These are phyloP conservation scores for Buddleja alternifolia DNA, from an alignment of 257 asterid species.

Conservation along the genomic window DNA sequence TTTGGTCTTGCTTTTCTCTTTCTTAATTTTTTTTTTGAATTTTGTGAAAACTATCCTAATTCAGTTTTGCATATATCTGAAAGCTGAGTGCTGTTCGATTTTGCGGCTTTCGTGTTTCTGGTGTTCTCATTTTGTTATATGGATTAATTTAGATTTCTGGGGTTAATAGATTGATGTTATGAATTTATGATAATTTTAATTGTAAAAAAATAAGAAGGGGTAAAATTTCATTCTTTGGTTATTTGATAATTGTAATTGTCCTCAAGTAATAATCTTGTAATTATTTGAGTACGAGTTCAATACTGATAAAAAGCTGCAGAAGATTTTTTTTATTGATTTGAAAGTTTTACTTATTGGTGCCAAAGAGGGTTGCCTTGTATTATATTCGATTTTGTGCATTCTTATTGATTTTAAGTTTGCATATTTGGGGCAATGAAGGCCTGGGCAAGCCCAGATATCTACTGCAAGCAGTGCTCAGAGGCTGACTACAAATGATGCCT, in stretches of 20 bases:
- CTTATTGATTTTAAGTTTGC: conserved; percentile 1
- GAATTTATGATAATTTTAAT: neutral
- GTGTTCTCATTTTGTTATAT: no score
- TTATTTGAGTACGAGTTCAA: no score
- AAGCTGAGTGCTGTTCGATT: neutral
- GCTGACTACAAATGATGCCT: conserved; percentile 65
- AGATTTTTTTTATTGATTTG: no score
- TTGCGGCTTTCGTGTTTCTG: neutral
- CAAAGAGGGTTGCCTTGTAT: no score
- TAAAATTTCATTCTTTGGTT: neutral
- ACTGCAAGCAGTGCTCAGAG: conserved; percentile 50
- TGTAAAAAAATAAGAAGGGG: neutral
- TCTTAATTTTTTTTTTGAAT: neutral
- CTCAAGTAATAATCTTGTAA: no score
- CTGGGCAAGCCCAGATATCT: conserved; percentile 54
- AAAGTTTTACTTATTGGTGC: no score
- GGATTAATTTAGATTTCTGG: no score
- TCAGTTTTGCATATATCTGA: conserved; percentile 8
- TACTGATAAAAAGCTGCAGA: no score
- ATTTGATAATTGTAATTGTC: neutral
- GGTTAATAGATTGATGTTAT: no score
- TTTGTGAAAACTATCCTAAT: neutral
- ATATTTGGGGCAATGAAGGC: conserved; percentile 39
- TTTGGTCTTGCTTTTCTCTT: neutral
- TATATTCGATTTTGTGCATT: neutral